These are phyloP conservation scores for Phylloporus sp. DNA, from an alignment of 1,284 basidiomycete species.

Conservation along the genomic window DNA sequence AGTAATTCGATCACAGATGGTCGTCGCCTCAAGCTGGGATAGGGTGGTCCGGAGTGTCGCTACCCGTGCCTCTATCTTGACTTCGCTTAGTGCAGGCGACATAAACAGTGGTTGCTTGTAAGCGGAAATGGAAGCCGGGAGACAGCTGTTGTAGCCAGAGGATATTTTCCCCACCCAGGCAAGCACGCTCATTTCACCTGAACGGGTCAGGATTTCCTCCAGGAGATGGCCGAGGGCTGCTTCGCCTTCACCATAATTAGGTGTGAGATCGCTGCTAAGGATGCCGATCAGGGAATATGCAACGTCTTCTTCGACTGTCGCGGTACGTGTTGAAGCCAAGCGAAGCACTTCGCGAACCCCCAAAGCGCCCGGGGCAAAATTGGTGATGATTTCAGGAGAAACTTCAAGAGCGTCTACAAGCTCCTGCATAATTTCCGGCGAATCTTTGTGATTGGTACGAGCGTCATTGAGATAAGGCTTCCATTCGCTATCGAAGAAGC, in stretches of 20 bases:
- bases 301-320: conserved; percentile 17
- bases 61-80: conserved; percentile 12
- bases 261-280: conserved; percentile 14
- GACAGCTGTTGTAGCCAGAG: conserved; percentile 19
- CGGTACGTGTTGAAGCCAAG: conserved; percentile 12
- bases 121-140: conserved; percentile 13
- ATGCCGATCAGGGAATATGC: conserved; percentile 26
- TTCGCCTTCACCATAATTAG: conserved; percentile 21
- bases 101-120: conserved; percentile 10
- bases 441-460: conserved; percentile 21
- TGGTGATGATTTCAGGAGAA: conserved; percentile 11
- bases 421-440: conserved; percentile 16
- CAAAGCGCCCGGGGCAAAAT: conserved; percentile 11
- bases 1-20: conserved; percentile 14
- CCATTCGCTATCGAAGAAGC: conserved; percentile 22
- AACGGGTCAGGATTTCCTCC: conserved; percentile 19
- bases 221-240: conserved; percentile 20
- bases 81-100: conserved; percentile 4
- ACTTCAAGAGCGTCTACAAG: conserved; percentile 9
- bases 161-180: conserved; percentile 21
- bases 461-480: conserved; percentile 12
- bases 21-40: conserved; percentile 8
- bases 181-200: conserved; percentile 17
- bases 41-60: conserved; percentile 9
- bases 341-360: conserved; percentile 15